Percentiles rank a stretch among this genome's conserved stretches.
phyloP scores from a whole-genome alignment of 306 rosid species.

The Potentilla sterilis region DNA sequence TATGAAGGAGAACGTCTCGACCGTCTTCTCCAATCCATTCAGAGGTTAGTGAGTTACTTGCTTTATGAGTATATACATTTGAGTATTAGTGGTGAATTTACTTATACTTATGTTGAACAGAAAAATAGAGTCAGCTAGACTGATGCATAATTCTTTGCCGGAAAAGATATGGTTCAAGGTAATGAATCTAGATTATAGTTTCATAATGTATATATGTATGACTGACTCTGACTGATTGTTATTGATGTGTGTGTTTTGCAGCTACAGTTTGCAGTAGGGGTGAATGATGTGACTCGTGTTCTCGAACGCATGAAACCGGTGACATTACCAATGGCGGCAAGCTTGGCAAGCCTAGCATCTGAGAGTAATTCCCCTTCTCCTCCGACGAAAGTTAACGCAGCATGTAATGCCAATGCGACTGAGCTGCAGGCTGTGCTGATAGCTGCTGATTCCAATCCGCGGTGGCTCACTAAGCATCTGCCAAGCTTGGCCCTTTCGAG shows the following conservation, averaged over 20 bases:
- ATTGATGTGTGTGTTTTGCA: conserved; percentile 17
- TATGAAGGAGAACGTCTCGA: conserved; percentile 58
- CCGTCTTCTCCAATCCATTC: conserved; percentile 54
- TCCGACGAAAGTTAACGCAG: conserved; percentile 15
- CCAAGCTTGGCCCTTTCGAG: conserved; percentile 67
- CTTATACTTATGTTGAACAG: conserved; percentile 29
- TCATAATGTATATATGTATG: background rate
- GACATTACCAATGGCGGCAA: conserved; percentile 12
- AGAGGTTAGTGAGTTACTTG: conserved; percentile 30
- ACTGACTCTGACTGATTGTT: background rate
- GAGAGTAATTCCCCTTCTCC: background rate
- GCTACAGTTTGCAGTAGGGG: conserved; percentile 84
- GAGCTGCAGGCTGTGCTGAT: conserved; percentile 71
- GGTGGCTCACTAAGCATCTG: conserved; percentile 78
- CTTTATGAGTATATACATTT: background rate
- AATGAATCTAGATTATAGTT: background rate
- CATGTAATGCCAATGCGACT: conserved; percentile 20
- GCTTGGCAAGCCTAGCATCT: background rate
- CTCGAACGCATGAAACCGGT: conserved; percentile 77
- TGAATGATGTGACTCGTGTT: conserved; percentile 73
- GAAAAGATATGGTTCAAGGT: conserved; percentile 85
- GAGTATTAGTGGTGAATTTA: background rate
- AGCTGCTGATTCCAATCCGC: conserved; percentile 67
- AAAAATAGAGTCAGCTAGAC: conserved; percentile 49
- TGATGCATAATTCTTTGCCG: conserved; percentile 50